Evolutionary conservation across 2,329 filamentous ascomycete species (phyloP), one percentile per base, ranked within the genome.

Genomic region (Penicillium sp.): DNA sequence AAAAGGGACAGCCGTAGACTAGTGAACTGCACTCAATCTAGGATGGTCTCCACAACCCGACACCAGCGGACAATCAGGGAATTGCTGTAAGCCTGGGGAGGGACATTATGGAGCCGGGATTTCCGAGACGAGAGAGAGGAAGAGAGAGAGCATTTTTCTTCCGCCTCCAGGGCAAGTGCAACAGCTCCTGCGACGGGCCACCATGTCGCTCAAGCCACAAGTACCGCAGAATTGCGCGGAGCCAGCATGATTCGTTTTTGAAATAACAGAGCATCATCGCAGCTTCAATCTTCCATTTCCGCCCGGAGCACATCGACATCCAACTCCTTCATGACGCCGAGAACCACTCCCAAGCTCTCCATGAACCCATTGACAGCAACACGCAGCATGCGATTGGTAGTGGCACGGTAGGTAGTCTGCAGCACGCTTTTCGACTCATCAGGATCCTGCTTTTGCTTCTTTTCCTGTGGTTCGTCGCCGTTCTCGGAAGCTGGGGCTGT

Each of bases 311-410:
- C 87, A 75, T 96, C 92, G 24, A 86, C 83, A 72, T 97, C 93
- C 64, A 97, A 74, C 70, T 95, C 88, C 71, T 89, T 85, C 88
- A 96, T 96, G 15, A 95, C 88, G 49, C 91, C 89, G 39, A 96
- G 72, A 1, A 96, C 87, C 5, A 96, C 84, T 47, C 85, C 84
- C 51, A 96, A 72, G 62, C 88, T 95, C 65, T 97, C 93, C 80
- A 97, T 91, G 73, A 96, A 96, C 9, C 91, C 90, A 74, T 97
- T 97, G 51, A 96, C 92, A 3, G 93, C 89, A 2, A 99, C 94
- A 42, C 94, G 86, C 52, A 99, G 81, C 93, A 97, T 97, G 62
- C 94, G 87, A 70, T 96, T 96, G 18, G 94, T 97, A 0, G 90
- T 90, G 1, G 94, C 94, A 49, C 81, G 82, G 74, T 97, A 97